Evolutionary conservation across 768 basidiomycete genomes (phyloP), one percentile per base, ranked within the genome.

Genomic region (Cystobasidium ongulense): DNA sequence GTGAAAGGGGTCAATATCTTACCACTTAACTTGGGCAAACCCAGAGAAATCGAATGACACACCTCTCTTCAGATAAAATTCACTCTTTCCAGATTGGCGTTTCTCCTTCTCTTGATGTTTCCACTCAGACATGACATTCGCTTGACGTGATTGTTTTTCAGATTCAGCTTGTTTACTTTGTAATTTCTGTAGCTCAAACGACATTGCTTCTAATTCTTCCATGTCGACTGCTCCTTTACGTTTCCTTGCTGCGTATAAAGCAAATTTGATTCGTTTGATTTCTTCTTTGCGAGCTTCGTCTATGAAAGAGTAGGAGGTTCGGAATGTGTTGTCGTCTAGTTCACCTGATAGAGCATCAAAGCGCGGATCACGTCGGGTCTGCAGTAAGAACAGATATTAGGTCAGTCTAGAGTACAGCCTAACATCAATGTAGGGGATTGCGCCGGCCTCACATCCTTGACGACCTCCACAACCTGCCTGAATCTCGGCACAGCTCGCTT

Each of bases 81-180:
- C 31, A 25, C 13, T 64, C 63, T 64, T 64, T 27, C 63, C 63
- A 64, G 5, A 17, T 38, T 27, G 25, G 18, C 41, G 63, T 36
- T 64, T 64, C 38, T 64, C 36, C 25, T 41, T 36, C 35, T 64
- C 63, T 10, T 64, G 11, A n/a, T 41, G 36, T 27, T 46, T 38
- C 63, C 63, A 64, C 10, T 46, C 41, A 7, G 36, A 38, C 63
- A 64, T 46, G 33, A 46, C 63, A 31, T 64, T 27, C 11, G 35
- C 41, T 46, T 64, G 36, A 27, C 63, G 63, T 13, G 18, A 25
- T 27, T 64, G 63, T 36, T 25, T 35, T 36, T 64, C 63, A 36
- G 15, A 11, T 46, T 38, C 63, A 36, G 63, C 63, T 36, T 64
- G 63, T 46, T 64, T 64, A 46, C 36, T 64, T 27, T 64, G 63